Evolutionary conservation across 352 stramenopile genomes (phyloP).

Genomic region (Nothophytophthora sp.): DNA sequence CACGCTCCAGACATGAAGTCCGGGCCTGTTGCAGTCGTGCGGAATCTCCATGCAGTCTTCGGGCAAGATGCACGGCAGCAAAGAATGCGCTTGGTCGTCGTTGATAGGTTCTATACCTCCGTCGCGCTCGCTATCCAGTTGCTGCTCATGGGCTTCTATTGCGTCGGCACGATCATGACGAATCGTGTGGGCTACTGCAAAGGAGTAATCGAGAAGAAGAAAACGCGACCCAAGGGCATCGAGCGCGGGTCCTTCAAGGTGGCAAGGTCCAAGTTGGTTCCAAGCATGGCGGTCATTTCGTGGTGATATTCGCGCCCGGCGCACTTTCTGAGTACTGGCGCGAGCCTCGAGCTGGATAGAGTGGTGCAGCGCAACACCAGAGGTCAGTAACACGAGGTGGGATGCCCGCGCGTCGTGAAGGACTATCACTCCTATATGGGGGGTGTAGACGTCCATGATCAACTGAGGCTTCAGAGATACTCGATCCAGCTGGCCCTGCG

Average conservation of each 20-base stretch:
- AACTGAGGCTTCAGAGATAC: constrained; percentile 16
- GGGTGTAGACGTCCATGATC: constrained; percentile 6
- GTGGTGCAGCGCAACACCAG: not conserved
- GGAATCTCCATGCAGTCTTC: not conserved
- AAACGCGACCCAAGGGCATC: not conserved
- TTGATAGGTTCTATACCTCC: constrained; percentile 18
- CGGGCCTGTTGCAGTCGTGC: not conserved
- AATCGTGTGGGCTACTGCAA: constrained; percentile 5
- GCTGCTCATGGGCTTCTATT: constrained; percentile 7
- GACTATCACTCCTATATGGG: constrained; percentile 20
- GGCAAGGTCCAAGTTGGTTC: not conserved
- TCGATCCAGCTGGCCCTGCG: constrained; percentile 3
- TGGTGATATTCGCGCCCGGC: not conserved
- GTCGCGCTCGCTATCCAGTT: constrained; percentile 11
- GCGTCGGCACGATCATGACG: constrained; percentile 4
- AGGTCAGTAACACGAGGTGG: constrained; percentile 3
- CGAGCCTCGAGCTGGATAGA: constrained; percentile 2
- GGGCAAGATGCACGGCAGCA: not conserved
- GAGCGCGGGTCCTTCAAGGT: not conserved
- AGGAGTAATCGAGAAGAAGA: not conserved
- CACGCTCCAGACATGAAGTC: constrained; percentile 7
- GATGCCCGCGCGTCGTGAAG: constrained; percentile 2
- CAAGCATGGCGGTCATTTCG: not conserved
- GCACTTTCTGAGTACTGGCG: constrained; percentile 11
- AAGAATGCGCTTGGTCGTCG: constrained; percentile 9